Evolutionary conservation across 805 yeast genomes (phyloP).

Genomic region (Geotrichum ghanense): DNA sequence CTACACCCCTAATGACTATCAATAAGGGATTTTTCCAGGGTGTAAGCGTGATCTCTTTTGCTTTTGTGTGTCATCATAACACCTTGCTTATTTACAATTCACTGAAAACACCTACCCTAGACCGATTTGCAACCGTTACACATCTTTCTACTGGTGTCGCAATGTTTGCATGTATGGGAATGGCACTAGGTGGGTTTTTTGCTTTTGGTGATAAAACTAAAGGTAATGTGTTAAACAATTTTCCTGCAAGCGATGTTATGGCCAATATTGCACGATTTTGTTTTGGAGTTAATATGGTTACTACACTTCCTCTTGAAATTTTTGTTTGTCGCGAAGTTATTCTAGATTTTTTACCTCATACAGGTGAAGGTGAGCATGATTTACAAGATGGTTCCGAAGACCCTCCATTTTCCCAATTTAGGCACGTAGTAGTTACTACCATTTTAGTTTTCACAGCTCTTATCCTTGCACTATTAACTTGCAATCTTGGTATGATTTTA

Average conservation of each 20-base stretch:
- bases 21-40: slow-evolving; percentile 73
- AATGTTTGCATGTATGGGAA: slow-evolving; percentile 60
- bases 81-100: slow-evolving; percentile 85
- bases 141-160: slow-evolving; percentile 78
- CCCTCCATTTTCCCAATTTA: slow-evolving; percentile 13
- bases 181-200: slow-evolving; percentile 71
- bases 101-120: slow-evolving; percentile 60
- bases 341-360: slow-evolving; percentile 40
- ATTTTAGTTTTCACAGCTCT: slow-evolving; percentile 55
- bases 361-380: slow-evolving; percentile 10
- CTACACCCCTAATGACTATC: slow-evolving; percentile 33
- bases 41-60: slow-evolving; percentile 87
- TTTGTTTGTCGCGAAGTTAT: slow-evolving; percentile 84
- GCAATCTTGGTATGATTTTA: slow-evolving; percentile 79
- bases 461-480: slow-evolving; percentile 66
- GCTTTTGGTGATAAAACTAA: slow-evolving; percentile 68
- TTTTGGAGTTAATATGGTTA: slow-evolving; percentile 85
- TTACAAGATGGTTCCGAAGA: slow-evolving; percentile 6
- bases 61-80: slow-evolving; percentile 91
- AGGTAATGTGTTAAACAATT: slow-evolving; percentile 83
- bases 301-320: slow-evolving; percentile 83
- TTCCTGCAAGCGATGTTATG: slow-evolving; percentile 59
- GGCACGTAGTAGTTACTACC: slow-evolving; percentile 58
- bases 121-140: slow-evolving; percentile 63
- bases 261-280: slow-evolving; percentile 83